phyloP scores from a whole-genome alignment of 164 flowering plant species.

The Nymphaea colorata region DNA sequence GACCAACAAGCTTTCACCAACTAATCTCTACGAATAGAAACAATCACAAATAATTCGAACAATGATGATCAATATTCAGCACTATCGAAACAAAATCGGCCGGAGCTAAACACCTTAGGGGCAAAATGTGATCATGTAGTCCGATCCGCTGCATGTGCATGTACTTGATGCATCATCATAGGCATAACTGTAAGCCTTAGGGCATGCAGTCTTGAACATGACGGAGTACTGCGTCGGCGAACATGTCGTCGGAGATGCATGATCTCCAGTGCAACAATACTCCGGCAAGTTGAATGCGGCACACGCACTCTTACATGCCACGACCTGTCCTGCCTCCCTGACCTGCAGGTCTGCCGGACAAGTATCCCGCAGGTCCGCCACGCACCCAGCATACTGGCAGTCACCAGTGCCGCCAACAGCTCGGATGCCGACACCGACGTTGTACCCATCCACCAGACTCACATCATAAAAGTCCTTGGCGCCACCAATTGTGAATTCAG shows the following conservation, averaged over 20 bases:
- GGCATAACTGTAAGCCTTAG: slow-evolving; percentile 67
- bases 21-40: too few relatives aligned
- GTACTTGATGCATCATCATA: slow-evolving; percentile 78
- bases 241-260: slow-evolving; percentile 33
- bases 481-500: slow-evolving; percentile 46
- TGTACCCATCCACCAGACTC: slow-evolving; percentile 92
- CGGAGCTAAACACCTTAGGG: slow-evolving; percentile 12
- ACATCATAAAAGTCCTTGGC: slow-evolving; percentile 66
- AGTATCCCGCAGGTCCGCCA: slow-evolving; percentile 45
- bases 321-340: slow-evolving; percentile 21
- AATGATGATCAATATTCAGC: too few relatives aligned
- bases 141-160: slow-evolving; percentile 51
- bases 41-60: too few relatives aligned
- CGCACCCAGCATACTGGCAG: slow-evolving; percentile 78
- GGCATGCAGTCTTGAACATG: slow-evolving; percentile 53
- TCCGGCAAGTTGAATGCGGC: slow-evolving; percentile 68
- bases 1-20: too few relatives aligned
- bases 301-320: slow-evolving; percentile 85
- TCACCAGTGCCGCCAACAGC: slow-evolving; percentile 57
- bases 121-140: slow-evolving; percentile 79
- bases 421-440: slow-evolving; percentile 50
- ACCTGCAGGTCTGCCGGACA: slow-evolving; percentile 49
- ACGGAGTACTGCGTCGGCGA: slow-evolving; percentile 46
- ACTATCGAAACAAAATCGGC: too few relatives aligned
- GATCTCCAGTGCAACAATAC: slow-evolving; percentile 64